These are phyloP conservation scores for Synchytrium microbalum DNA, from an alignment of 371 early-diverging fungal species.

Conservation along the genomic window DNA sequence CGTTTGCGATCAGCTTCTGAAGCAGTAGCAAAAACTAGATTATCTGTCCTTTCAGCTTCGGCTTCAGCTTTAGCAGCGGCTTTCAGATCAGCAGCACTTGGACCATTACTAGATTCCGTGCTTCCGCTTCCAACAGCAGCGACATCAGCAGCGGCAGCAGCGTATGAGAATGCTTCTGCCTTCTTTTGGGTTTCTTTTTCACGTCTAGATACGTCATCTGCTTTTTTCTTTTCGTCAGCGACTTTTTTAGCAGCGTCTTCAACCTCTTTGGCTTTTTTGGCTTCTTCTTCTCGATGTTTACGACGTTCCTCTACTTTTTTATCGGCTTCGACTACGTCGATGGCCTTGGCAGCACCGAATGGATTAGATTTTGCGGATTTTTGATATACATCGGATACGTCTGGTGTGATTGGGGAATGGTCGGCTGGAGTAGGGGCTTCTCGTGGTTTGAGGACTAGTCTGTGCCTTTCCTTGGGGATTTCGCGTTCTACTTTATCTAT, in stretches of 20 bases:
- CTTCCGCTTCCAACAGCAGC: no score
- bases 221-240: background rate
- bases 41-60: no score
- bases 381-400: constrained; percentile 17
- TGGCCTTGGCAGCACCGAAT: constrained; percentile 74
- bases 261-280: constrained; percentile 13
- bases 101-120: no score
- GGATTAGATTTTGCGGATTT: constrained; percentile 70
- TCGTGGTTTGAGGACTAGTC: constrained; percentile 3
- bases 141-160: no score
- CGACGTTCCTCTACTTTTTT: constrained; percentile 59
- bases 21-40: no score
- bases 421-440: background rate
- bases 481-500: no score
- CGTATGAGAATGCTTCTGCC: no score
- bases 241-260: constrained; percentile 6
- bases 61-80: no score
- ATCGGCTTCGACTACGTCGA: constrained; percentile 63
- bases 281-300: constrained; percentile 29
- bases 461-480: background rate
- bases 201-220: background rate
- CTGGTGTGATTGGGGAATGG: constrained; percentile 5
- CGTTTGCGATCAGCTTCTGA: no score
- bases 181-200: no score
- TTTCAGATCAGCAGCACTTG: no score